These are phyloP conservation scores for Curvularia sp. DNA, from an alignment of 2,329 filamentous ascomycete genomes.

Conservation along the genomic window DNA sequence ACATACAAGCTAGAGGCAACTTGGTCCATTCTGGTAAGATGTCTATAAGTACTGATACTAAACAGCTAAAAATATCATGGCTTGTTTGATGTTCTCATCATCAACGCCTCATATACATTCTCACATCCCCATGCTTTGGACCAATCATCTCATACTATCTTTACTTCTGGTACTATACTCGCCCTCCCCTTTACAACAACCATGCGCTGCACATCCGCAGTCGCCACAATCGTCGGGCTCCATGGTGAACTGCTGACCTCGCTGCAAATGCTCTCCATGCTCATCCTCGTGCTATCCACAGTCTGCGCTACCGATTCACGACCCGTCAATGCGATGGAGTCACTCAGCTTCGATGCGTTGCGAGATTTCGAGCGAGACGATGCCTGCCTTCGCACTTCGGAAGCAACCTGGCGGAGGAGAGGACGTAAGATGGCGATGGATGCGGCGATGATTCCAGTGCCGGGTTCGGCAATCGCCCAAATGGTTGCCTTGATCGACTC, in stretches of 20 bases:
- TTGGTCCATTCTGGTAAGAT: background rate
- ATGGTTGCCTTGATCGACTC: conserved; percentile 51
- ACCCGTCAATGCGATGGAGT: conserved; percentile 30
- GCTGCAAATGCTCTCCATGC: conserved; percentile 14
- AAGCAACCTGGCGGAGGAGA: conserved; percentile 47
- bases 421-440: conserved; percentile 58
- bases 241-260: conserved; percentile 25
- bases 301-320: conserved; percentile 2
- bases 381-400: conserved; percentile 30
- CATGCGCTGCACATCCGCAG: conserved; percentile 25
- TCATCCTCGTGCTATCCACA: conserved; percentile 15
- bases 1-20: background rate
- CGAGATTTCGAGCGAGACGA: conserved; percentile 17
- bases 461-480: conserved; percentile 60
- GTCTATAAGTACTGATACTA: background rate
- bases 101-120: background rate
- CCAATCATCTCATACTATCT: background rate
- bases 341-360: conserved; percentile 15
- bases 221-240: conserved; percentile 29
- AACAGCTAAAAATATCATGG: background rate
- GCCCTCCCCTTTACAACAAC: conserved; percentile 23
- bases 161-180: background rate
- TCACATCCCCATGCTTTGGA: background rate
- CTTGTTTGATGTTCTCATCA: background rate
- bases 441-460: conserved; percentile 59